Evolutionary conservation across 257 asterid genomes (phyloP).

Genomic region (Thymus mandschuricus): DNA sequence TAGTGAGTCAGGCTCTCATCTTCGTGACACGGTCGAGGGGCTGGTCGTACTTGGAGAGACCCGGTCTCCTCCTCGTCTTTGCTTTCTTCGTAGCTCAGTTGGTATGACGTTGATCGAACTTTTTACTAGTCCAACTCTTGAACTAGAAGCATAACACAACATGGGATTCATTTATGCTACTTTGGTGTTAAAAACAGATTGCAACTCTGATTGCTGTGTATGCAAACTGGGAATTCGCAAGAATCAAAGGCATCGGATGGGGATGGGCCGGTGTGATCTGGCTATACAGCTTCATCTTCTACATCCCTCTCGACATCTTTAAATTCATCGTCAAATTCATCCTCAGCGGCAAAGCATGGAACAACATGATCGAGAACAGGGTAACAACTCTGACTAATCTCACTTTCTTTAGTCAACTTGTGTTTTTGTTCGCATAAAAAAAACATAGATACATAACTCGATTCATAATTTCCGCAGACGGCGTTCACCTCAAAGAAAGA

Average conservation of each 20-base stretch:
- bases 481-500: slow-evolving; percentile 59
- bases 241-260: slow-evolving; percentile 54
- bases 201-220: slow-evolving; percentile 58
- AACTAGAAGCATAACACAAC: background rate
- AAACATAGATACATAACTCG: background rate
- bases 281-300: slow-evolving; percentile 51
- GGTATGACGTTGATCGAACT: slow-evolving; percentile 21
- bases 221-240: slow-evolving; percentile 59
- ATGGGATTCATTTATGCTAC: too few relatives aligned
- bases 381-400: slow-evolving; percentile 15
- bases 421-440: too few relatives aligned
- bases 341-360: slow-evolving; percentile 62
- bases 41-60: slow-evolving; percentile 57
- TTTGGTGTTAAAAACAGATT: slow-evolving; percentile 23
- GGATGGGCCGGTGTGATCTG: slow-evolving; percentile 68
- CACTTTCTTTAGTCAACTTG: background rate
- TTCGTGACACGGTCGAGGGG: slow-evolving; percentile 64
- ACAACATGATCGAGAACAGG: slow-evolving; percentile 47
- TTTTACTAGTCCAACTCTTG: background rate
- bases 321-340: slow-evolving; percentile 48
- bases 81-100: slow-evolving; percentile 58
- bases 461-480: slow-evolving; percentile 22
- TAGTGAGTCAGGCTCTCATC: slow-evolving; percentile 70
- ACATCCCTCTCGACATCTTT: slow-evolving; percentile 55
- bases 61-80: slow-evolving; percentile 52